A percentile compares a stretch with the other conserved stretches of the same genome.
Evolutionary conservation across 2,329 filamentous ascomycete genomes (phyloP).

Genomic region (Penicillium concentricum): DNA sequence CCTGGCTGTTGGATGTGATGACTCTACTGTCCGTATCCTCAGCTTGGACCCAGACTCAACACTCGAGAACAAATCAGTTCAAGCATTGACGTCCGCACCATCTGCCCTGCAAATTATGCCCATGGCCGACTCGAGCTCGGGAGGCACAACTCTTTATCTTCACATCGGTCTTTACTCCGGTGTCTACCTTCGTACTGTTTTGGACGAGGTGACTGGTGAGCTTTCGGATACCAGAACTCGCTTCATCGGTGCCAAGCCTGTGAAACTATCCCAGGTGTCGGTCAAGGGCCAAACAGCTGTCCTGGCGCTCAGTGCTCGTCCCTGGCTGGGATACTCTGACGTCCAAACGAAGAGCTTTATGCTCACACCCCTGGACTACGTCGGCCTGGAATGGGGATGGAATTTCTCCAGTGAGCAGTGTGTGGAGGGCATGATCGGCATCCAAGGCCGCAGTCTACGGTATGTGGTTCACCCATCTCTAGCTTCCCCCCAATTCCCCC

Average conservation of each 20-base stretch:
- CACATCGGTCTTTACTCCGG: constrained; percentile 96
- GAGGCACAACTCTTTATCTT: constrained; percentile 83
- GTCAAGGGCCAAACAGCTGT: constrained; percentile 83
- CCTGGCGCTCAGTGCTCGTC: constrained; percentile 83
- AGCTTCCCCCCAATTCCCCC: constrained; percentile 9
- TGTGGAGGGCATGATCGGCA: constrained; percentile 88
- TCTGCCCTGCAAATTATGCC: constrained; percentile 87
- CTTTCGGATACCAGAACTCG: constrained; percentile 91
- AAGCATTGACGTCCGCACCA: constrained; percentile 86
- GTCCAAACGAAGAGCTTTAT: constrained; percentile 83
- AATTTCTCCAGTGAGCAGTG: constrained; percentile 96
- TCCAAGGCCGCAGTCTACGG: constrained; percentile 84
- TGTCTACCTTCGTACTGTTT: constrained; percentile 89
- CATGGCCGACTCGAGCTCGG: constrained; percentile 91
- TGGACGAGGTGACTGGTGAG: constrained; percentile 94
- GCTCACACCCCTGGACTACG: constrained; percentile 87
- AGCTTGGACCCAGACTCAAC: constrained; percentile 88
- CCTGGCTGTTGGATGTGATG: constrained; percentile 93
- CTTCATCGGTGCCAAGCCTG: constrained; percentile 87
- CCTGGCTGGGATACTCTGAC: constrained; percentile 96
- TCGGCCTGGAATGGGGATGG: constrained; percentile 87
- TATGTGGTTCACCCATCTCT: constrained; percentile 50
- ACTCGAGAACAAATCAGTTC: constrained; percentile 89
- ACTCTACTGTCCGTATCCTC: constrained; percentile 90
- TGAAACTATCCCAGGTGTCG: constrained; percentile 86